phyloP scores from a whole-genome alignment of 805 yeast species.

The Metschnikowia cubensis region DNA sequence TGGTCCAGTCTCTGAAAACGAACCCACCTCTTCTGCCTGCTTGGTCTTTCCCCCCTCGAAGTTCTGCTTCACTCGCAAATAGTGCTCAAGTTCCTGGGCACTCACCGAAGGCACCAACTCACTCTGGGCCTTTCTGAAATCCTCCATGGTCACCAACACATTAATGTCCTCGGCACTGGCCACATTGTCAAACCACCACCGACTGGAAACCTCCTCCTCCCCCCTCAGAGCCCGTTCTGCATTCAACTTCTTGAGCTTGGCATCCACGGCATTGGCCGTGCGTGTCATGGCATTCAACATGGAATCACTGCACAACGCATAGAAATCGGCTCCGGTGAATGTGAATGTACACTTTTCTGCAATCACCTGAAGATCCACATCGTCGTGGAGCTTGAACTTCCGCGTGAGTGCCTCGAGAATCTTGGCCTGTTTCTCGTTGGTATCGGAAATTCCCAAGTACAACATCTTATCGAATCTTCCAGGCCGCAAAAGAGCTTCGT shows the following conservation, averaged over 20 bases:
- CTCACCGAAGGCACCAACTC: constrained; percentile 84
- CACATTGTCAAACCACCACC: constrained; percentile 88
- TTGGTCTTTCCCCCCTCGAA: constrained; percentile 65
- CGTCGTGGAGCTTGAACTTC: constrained; percentile 60
- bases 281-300: constrained; percentile 96
- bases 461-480: constrained; percentile 95
- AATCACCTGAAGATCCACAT: constrained; percentile 54
- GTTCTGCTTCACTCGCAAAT: constrained; percentile 68
- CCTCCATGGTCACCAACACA: constrained; percentile 66
- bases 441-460: constrained; percentile 88
- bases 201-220: constrained; percentile 49
- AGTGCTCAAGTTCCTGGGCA: constrained; percentile 80
- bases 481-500: constrained; percentile 89
- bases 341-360: constrained; percentile 78
- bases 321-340: constrained; percentile 98
- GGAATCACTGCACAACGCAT: constrained; percentile 92
- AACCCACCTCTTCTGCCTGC: background rate
- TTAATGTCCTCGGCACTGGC: constrained; percentile 64
- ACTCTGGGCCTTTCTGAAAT: constrained; percentile 70
- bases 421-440: constrained; percentile 81
- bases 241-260: constrained; percentile 54
- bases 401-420: constrained; percentile 85
- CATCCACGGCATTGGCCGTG: constrained; percentile 72
- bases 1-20: background rate
- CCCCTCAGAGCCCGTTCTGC: constrained; percentile 23